Evolutionary conservation across 495 filamentous ascomycete species (phyloP).

Genomic region (Rostrohypoxylon terebratum): DNA sequence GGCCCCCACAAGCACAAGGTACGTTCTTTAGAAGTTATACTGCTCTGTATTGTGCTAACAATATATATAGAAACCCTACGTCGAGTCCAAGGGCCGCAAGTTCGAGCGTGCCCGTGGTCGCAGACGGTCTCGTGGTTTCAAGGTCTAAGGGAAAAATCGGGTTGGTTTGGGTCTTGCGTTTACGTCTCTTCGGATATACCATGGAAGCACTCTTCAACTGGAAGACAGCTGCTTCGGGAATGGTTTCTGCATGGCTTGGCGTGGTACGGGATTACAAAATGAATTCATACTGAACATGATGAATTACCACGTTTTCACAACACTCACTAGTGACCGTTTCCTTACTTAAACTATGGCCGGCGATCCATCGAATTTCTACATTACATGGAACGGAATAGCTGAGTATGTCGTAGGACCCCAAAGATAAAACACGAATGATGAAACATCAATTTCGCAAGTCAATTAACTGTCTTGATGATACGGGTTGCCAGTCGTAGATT

Average conservation of each 20-base stretch:
- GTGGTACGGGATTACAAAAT: constrained; percentile 53
- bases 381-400: background rate
- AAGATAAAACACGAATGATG: background rate
- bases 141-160: constrained; percentile 77
- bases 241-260: constrained; percentile 53
- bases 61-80: constrained; percentile 83
- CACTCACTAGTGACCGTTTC: background rate
- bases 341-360: background rate
- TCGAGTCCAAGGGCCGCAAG: constrained; percentile 98
- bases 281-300: constrained; percentile 48
- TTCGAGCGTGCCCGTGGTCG: constrained; percentile 98
- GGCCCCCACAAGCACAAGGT: constrained; percentile 98
- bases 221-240: constrained; percentile 44
- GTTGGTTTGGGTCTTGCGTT: constrained; percentile 47
- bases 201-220: constrained; percentile 40
- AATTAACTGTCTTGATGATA: background rate
- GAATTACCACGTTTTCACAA: constrained; percentile 41
- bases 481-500: background rate
- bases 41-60: background rate
- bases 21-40: constrained; percentile 46
- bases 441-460: background rate
- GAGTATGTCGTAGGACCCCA: background rate
- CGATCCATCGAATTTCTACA: background rate
- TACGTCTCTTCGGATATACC: constrained; percentile 48
- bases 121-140: constrained; percentile 96